Conservation (phyloP, 257 asterid species). For the Orobanche coerulescens region DNA sequence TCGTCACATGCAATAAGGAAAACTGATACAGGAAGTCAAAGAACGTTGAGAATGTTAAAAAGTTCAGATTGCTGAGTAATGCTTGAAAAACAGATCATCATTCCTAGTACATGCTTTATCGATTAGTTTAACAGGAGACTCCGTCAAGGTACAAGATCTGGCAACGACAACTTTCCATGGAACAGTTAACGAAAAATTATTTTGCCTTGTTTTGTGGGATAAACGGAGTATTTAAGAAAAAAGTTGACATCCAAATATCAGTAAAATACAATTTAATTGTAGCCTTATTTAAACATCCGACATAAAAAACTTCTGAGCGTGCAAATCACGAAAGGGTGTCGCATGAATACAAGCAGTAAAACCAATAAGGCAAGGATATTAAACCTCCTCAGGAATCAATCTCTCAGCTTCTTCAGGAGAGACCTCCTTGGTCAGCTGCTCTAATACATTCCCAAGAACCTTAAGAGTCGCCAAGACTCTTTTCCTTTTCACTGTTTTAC, state of each 20-base stretch:
- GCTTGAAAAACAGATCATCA: background rate
- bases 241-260: constrained; percentile 9
- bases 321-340: background rate
- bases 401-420: constrained; percentile 95
- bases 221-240: background rate
- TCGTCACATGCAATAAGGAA: constrained; percentile 13
- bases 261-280: background rate
- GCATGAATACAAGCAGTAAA: constrained; percentile 9
- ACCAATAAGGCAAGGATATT: constrained; percentile 9
- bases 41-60: background rate
- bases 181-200: background rate
- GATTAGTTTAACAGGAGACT: background rate
- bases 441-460: constrained; percentile 77
- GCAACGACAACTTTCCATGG: background rate
- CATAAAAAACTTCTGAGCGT: constrained; percentile 8
- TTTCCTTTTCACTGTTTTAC: constrained; percentile 73
- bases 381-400: constrained; percentile 85
- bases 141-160: constrained; percentile 1
- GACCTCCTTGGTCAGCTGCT: constrained; percentile 72
- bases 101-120: background rate
- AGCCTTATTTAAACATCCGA: constrained; percentile 1
- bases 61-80: background rate
- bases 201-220: background rate
- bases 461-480: constrained; percentile 88
- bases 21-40: background rate